Conservation (phyloP, 805 yeast species). For the Phaffomyces thermotolerans region DNA sequence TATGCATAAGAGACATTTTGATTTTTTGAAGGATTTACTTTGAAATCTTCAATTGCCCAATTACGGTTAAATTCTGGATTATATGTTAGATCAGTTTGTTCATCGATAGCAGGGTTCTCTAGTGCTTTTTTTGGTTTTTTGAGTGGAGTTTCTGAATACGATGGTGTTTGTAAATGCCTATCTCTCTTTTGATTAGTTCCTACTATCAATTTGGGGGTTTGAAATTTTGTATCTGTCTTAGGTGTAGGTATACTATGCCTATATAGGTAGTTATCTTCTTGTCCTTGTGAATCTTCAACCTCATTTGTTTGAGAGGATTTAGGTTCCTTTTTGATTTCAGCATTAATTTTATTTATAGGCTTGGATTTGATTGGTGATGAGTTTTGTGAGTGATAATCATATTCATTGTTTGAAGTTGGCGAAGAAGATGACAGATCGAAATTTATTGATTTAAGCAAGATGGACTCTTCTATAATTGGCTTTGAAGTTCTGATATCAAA, state of each 20-base stretch:
- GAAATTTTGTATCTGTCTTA: slow-evolving; percentile 6
- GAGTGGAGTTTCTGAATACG: slow-evolving; percentile 13
- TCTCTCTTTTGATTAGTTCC: neutral
- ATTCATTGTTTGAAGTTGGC: slow-evolving; percentile 2
- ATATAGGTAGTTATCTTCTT: slow-evolving; percentile 3
- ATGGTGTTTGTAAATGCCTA: slow-evolving; percentile 12
- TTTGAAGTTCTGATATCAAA: slow-evolving; percentile 6
- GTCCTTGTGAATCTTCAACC: slow-evolving; percentile 8
- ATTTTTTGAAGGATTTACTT: slow-evolving; percentile 27
- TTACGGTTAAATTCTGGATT: slow-evolving; percentile 19
- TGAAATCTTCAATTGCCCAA: slow-evolving; percentile 34
- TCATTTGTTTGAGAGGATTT: slow-evolving; percentile 1
- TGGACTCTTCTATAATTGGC: slow-evolving; percentile 9
- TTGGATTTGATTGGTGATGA: slow-evolving; percentile 8
- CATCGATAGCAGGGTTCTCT: neutral
- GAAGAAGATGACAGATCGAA: slow-evolving; percentile 11
- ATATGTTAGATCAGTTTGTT: slow-evolving; percentile 9
- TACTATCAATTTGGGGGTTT: slow-evolving; percentile 9
- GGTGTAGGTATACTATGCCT: slow-evolving; percentile 9
- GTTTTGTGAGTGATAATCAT: neutral
- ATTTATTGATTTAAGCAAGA: slow-evolving; percentile 11
- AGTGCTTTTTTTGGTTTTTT: slow-evolving; percentile 5
- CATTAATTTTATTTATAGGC: neutral
- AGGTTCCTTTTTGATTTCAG: slow-evolving; percentile 1
- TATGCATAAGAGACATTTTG: slow-evolving; percentile 26